A percentile compares a stretch with the other conserved stretches of the same genome.
Evolutionary conservation across 306 rosid species (phyloP).

Genomic region (Oemleria cerasiformis): DNA sequence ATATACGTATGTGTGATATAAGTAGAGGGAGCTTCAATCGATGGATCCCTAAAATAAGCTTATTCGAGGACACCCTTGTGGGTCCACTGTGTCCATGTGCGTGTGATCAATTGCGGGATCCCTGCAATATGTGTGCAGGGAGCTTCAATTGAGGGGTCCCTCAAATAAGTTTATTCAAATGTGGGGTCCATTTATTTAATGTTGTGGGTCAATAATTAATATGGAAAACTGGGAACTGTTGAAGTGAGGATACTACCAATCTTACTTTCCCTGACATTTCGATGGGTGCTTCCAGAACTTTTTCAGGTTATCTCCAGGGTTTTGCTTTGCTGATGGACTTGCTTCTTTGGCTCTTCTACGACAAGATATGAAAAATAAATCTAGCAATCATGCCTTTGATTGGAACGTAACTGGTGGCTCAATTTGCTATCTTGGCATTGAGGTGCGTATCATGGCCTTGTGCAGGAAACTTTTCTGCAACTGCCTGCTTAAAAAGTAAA

Average conservation of each 20-base stretch:
- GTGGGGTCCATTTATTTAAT: background rate
- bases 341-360: constrained; percentile 94
- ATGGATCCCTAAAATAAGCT: too few relatives aligned
- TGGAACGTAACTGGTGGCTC: constrained; percentile 98
- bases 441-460: constrained; percentile 41
- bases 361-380: constrained; percentile 92
- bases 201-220: constrained; percentile 12
- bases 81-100: too few relatives aligned
- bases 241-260: constrained; percentile 1
- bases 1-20: background rate
- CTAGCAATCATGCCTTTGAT: constrained; percentile 71
- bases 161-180: too few relatives aligned
- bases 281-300: constrained; percentile 61
- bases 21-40: too few relatives aligned
- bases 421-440: constrained; percentile 82
- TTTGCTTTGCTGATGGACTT: constrained; percentile 98
- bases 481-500: constrained; percentile 23
- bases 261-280: constrained; percentile 23
- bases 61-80: too few relatives aligned
- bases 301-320: constrained; percentile 94
- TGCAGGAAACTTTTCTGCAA: constrained; percentile 9
- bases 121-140: too few relatives aligned
- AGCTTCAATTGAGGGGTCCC: too few relatives aligned
- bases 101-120: too few relatives aligned
- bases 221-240: constrained; percentile 1